Base-by-base conservation (phyloP, 441 rosid genomes). In the Arabidopsis lyrata region DNA sequence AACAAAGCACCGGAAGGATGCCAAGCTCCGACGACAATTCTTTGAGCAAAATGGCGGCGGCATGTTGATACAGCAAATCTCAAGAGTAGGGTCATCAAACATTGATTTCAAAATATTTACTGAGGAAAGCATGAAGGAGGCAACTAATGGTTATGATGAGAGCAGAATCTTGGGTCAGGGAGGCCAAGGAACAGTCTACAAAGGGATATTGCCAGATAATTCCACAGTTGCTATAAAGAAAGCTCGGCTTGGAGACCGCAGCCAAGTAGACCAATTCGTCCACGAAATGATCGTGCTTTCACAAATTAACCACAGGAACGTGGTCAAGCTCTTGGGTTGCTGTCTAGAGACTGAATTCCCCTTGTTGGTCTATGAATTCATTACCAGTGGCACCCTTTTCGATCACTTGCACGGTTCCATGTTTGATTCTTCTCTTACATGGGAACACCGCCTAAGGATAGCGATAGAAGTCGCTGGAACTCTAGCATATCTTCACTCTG, bases 221-320 rank as follows among this genome's bases (percentile, higher is more conserved):
- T n/a, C n/a, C n/a, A n/a, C n/a, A n/a, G n/a, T n/a, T n/a, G n/a
- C n/a, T n/a, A n/a, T n/a, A n/a, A n/a, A n/a, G n/a, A n/a, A n/a
- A n/a, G n/a, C n/a, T n/a, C n/a, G n/a, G n/a, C n/a, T n/a, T n/a
- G n/a, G n/a, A n/a, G n/a, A n/a, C n/a, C n/a, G n/a, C n/a, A n/a
- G n/a, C n/a, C 24, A 22, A 22, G 24, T 22, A 22, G 24, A 22
- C 24, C 24, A 22, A 22, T 22, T 22, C 24, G 24, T 22, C 24
- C 24, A 22, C 24, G 24, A 22, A 22, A 22, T 22, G 24, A 22
- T 22, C 24, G 36, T 75, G 13, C 74, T 75, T 44, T 75, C 70
- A 22, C 57, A 75, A 54, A 75, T 68, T 35, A 75, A 75, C 29
- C 79, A 75, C 0, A 24, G 79, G 31, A 75, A 75, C n/a, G 69